These are phyloP conservation scores for Bromus sterilis DNA, from an alignment of 176 grass and related monocot genomes.

Conservation along the genomic window DNA sequence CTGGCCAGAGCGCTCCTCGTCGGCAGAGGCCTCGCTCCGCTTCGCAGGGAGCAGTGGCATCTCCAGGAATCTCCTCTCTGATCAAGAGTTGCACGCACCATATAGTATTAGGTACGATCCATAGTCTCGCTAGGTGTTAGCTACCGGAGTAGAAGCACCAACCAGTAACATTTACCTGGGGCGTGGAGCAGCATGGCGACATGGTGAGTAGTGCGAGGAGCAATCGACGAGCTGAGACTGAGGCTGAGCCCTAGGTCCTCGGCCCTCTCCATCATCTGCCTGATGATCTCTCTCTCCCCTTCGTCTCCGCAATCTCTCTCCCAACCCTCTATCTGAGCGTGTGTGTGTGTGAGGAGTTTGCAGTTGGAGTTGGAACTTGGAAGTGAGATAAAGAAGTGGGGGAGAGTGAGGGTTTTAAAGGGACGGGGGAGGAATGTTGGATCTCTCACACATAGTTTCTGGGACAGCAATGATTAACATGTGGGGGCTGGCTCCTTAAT, in stretches of 20 bases:
- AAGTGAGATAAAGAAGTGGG: conserved; percentile 48
- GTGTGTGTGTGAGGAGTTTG: neutral
- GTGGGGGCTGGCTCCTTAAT: conserved; percentile 56
- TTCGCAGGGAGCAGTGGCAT: conserved; percentile 46
- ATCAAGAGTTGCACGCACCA: neutral
- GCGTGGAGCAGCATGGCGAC: conserved; percentile 36
- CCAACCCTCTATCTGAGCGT: neutral
- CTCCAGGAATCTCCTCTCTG: conserved; percentile 41
- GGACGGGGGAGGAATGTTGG: conserved; percentile 44
- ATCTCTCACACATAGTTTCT: conserved; percentile 51
- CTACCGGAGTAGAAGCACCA: neutral
- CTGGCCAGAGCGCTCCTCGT: conserved; percentile 33
- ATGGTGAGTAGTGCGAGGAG: conserved; percentile 31
- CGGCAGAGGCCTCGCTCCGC: conserved; percentile 11
- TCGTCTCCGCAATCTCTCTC: neutral
- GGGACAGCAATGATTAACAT: conserved; percentile 52
- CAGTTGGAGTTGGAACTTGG: conserved; percentile 21
- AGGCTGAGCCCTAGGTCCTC: conserved; percentile 78
- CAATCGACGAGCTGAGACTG: conserved; percentile 56
- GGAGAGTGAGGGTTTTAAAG: conserved; percentile 56
- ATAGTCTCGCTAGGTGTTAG: neutral
- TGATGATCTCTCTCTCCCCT: neutral
- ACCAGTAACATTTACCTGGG: conserved; percentile 33
- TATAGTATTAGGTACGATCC: neutral
- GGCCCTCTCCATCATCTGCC: conserved; percentile 50